Base-by-base conservation (phyloP, 129 eudicot species). In the Oenanthe sinensis region DNA sequence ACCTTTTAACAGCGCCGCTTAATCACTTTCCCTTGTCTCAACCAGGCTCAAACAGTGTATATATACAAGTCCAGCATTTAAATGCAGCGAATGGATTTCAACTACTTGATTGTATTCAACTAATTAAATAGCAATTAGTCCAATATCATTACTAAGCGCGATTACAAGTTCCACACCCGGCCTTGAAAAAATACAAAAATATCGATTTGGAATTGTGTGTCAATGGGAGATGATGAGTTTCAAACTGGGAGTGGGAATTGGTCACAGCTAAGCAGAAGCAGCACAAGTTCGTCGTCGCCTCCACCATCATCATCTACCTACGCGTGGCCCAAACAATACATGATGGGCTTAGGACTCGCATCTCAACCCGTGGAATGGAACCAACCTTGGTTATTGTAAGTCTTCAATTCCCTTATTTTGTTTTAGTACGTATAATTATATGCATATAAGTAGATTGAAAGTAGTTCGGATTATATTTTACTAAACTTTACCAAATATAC, bases 291-390 rank as follows among this genome's bases (percentile, higher is more conserved):
- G 36, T 26, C 71, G 71, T 26, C 71, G 69, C 33, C 69, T 1
- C 33, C 65, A n/a, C 26, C 65, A 58, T 4, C 68, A 58, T 6
- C 71, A 62, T 20, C 69, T n/a, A 62, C 33, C 69, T 24, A 62
- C 36, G 69, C 12, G 2, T 62, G 69, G 69, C 69, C 69, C 10
- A 62, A 9, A 24, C 69, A 48, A 14, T 48, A 87, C 46, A 81
- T 90, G 85, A 86, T 90, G 91, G 92, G 96, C 10, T 89, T 92
- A 79, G 90, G 93, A 19, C 93, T 90, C 60, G 81, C 97, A 33
- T 85, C 96, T 79, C 93, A 82, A 74, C 79, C 83, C 83, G 76
- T 88, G 87, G 96, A 92, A 71, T 92, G 97, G 97, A 92, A 88
- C 75, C 97, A 88, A 86, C 60, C 90, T 77, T 49, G 89, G 72